These are phyloP conservation scores for Aphanomyces stellatus DNA, from an alignment of 352 stramenopile genomes.

Conservation along the genomic window DNA sequence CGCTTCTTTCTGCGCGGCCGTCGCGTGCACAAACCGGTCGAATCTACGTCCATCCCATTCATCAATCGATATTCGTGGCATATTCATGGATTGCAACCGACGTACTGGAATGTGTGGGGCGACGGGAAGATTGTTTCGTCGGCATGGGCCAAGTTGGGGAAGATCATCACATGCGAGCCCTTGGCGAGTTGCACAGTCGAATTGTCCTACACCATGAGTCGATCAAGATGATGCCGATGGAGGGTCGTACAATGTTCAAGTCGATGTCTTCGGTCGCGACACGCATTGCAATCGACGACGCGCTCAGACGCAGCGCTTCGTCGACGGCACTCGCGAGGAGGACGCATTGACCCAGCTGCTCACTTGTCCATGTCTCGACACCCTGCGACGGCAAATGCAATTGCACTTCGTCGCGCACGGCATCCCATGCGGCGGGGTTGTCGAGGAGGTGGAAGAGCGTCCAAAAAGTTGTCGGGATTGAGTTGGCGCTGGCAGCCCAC, in stretches of 20 bases:
- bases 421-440: constrained; percentile 3
- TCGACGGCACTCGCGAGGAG: constrained; percentile 11
- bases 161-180: constrained; percentile 4
- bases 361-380: neutral
- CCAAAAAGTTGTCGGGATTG: constrained; percentile 18
- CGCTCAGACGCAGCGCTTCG: constrained; percentile 8
- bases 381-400: neutral
- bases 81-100: no score
- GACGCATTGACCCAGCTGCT: constrained; percentile 15
- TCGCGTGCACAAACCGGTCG: constrained; percentile 17
- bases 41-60: constrained; percentile 11
- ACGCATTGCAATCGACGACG: constrained; percentile 6
- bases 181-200: neutral
- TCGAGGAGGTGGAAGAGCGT: constrained; percentile 8
- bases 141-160: constrained; percentile 1
- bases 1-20: neutral
- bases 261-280: constrained; percentile 8
- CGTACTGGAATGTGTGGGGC: constrained; percentile 12
- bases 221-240: no score
- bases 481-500: constrained; percentile 15
- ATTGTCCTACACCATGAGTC: no score
- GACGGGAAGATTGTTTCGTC: constrained; percentile 13
- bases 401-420: constrained; percentile 13
- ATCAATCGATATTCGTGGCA: no score
- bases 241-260: neutral